phyloP scores from a whole-genome alignment of 495 filamentous ascomycete species.

The Amorphotheca resinae region DNA sequence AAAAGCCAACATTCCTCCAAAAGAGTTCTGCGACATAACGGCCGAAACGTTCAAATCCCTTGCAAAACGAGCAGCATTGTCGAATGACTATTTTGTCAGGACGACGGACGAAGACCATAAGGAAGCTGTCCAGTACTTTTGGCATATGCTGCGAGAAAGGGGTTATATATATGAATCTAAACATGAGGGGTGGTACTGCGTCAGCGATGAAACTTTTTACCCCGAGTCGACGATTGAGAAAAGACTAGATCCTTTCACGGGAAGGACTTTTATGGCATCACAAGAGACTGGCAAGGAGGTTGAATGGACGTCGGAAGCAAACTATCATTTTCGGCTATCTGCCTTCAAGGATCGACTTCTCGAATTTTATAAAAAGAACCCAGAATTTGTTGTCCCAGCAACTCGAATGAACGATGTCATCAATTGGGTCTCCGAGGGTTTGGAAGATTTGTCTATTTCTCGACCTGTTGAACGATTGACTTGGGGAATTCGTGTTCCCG shows the following conservation, averaged over 20 bases:
- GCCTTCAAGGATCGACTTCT: conserved; percentile 62
- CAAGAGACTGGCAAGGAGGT: conserved; percentile 83
- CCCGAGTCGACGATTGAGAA: conserved; percentile 61
- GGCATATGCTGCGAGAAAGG: conserved; percentile 60
- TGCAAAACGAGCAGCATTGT: conserved; percentile 52
- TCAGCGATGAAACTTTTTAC: conserved; percentile 94
- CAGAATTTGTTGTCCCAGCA: conserved; percentile 54
- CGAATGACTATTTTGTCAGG: conserved; percentile 76
- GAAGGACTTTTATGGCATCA: conserved; percentile 69
- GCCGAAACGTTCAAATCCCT: conserved; percentile 56
- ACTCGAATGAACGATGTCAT: conserved; percentile 57
- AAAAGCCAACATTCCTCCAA: conserved; percentile 39
- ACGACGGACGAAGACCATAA: conserved; percentile 75
- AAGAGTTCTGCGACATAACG: conserved; percentile 45
- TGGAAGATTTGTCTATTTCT: conserved; percentile 83
- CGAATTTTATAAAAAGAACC: conserved; percentile 62
- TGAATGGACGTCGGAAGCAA: conserved; percentile 86
- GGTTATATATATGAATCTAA: conserved; percentile 75
- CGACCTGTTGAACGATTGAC: conserved; percentile 61
- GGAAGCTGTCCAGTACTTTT: conserved; percentile 83
- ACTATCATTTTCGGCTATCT: conserved; percentile 91
- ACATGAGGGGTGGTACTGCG: conserved; percentile 93
- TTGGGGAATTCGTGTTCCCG: conserved; percentile 88
- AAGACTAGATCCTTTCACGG: conserved; percentile 65
- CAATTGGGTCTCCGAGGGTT: conserved; percentile 50